Conservation (phyloP, 108 stramenopile species). For the Discostella pseudostelligera region DNA sequence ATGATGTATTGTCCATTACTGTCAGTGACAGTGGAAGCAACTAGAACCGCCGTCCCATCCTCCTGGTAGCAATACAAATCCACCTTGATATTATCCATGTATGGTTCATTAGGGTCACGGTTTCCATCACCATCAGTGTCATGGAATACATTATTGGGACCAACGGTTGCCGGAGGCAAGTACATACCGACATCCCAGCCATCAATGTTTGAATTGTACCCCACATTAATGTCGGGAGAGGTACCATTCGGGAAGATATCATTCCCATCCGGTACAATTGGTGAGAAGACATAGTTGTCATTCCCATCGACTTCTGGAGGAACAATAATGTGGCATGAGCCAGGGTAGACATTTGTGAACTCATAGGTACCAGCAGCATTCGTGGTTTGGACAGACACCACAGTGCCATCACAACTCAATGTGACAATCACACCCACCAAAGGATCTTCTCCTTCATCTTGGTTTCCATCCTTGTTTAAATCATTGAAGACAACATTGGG, state of each 20-base stretch:
- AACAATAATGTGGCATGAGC: constrained; percentile 28
- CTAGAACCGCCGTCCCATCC: not conserved
- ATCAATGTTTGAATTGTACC: constrained; percentile 1
- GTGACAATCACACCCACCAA: constrained; percentile 22
- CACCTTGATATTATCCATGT: constrained; percentile 21
- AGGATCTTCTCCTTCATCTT: constrained; percentile 30
- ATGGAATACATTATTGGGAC: constrained; percentile 28
- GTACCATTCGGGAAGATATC: constrained; percentile 13
- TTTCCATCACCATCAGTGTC: constrained; percentile 33
- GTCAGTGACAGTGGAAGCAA: constrained; percentile 13
- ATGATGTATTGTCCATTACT: constrained; percentile 20
- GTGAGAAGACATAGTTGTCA: constrained; percentile 6
- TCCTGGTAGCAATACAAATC: constrained; percentile 15
- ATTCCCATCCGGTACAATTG: constrained; percentile 1
- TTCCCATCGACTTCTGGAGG: constrained; percentile 4
- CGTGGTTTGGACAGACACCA: constrained; percentile 8
- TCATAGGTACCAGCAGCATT: constrained; percentile 26
- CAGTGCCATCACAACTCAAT: constrained; percentile 10
- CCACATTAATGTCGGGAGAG: constrained; percentile 4
- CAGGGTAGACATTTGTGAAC: constrained; percentile 10
- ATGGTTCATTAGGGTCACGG: constrained; percentile 21
- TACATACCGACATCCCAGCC: constrained; percentile 33
- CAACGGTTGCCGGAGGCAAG: constrained; percentile 10
- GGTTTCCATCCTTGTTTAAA: constrained; percentile 27
- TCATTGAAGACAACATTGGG: constrained; percentile 32